Base-by-base conservation (phyloP, 768 basidiomycete genomes). In the Candolleomyces aberdarensis region DNA sequence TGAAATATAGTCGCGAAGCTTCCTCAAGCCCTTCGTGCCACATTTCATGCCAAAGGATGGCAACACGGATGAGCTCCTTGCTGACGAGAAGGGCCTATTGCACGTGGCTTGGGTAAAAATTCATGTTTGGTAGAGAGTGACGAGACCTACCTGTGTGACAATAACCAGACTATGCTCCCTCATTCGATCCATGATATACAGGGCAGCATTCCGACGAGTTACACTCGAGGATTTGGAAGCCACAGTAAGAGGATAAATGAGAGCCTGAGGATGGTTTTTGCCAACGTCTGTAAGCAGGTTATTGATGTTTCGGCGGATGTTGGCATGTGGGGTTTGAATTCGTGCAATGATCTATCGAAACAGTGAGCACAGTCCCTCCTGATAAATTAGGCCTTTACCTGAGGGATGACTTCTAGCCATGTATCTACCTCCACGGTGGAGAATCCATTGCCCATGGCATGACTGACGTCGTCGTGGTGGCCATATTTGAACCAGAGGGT, bases 1-100 rank as follows among this genome's bases (percentile, higher is more conserved):
- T 95, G 80, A 96, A 99, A 77, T 95, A 99, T 50, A 94, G 76
- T 46, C 97, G 85, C 7, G 96, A 97, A 6, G 97, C 97, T 73
- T 99, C 97, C 75, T 99, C 97, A 20, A 99, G 79, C 17, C 94
- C 95, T 76, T 99, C 97, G 67, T 98, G 95, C 97, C 97, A 99
- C 64, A 95, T 79, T 72, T 99, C 97, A 66, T 98, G 96, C 97
- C 97, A 99, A 11, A 99, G 78, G 62, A 99, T 98, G 7, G 97
- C 96, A 7, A 98, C 93, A 19, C 97, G 89, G 61, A 98, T 98
- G 41, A 99, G 83, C 71, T 99, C 97, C 32, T 91, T 87, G 70
- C 93, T 93, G 72, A 99, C 94, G 26, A 96, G 62, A 11, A 59
- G 41, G 43, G 58, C 62, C 52, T 63, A n/a, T 20, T 20, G 26